Base-by-base conservation (phyloP, 768 basidiomycete genomes). In the Tubosaeta sp. region DNA sequence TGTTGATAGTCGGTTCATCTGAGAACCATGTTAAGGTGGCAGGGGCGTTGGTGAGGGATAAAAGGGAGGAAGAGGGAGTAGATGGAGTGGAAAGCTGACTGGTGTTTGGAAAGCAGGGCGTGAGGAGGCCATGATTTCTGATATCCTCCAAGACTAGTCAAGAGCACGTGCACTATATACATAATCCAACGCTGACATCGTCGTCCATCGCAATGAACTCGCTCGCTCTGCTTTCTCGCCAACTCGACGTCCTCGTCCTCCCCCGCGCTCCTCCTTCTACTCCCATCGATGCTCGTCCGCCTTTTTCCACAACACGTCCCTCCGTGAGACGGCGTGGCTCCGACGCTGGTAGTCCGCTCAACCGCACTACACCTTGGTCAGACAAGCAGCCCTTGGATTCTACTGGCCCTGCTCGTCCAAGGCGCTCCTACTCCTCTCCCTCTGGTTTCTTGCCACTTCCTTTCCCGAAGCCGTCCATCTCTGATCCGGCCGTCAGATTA, bases 201-300 rank as follows among this genome's bases (percentile, higher is more conserved):
- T 38, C 48, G 25, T 42, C 26, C 52, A 33, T 29, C 43, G n/a
- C 38, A 13, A 92, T 92, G 90, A 91, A 92, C 74, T 87, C 87
- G 61, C 81, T 92, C 63, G 76, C 80, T 16, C 85, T 88, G 71
- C 76, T 92, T 55, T 88, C 90, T 59, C 85, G 86, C 65, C 85
- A 89, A 68, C 83, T 90, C 76, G 88, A 92, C 73, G 83, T 81
- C 55, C 72, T 88, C 59, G 83, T 84, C 53, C 72, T 83, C 8
- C 67, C 83, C 45, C 76, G 76, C 60, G 75, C 83, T 39, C 80
- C 82, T 26, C 79, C 85, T 14, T 77, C 81, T 35, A 80, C 83
- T 1, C 80, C 83, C 39, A 70, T 73, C 42, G 61, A 71, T 42
- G 73, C 76, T 26, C 67, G 66, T 25, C 49, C 65, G 7, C 57